Evolutionary conservation across 2,329 filamentous ascomycete genomes (phyloP), one percentile per base, ranked within the genome.

Genomic region (Aspergillus thermomutatus): DNA sequence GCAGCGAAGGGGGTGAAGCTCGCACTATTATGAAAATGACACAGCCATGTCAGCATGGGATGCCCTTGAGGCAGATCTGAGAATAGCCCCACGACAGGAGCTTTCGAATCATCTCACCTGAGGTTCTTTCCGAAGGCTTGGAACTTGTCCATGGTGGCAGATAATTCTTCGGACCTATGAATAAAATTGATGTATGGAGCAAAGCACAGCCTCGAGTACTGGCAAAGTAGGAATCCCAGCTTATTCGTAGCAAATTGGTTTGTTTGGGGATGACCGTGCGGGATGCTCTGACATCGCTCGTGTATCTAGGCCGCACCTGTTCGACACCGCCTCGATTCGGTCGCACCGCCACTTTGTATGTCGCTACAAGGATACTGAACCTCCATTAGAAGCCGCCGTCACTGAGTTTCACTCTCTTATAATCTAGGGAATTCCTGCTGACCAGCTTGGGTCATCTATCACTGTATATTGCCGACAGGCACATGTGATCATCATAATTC

Each of bases 1-100:
- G 91, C 89, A 64, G 92, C 92, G 74, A 96, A 96, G 37, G 94
- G 94, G 64, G 91, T 92, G 77, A 97, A 90, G 67, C 88, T 87
- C 64, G 90, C 88, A 72, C 92, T 92, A 71, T 70, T 86, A 74
- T 71, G 80, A 68, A 64, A 72, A 53, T 54, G 52, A 54, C 54
- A 63, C 54, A 55, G 64, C 52, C 48, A 62, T 60, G 64, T 69
- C 62, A 70, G 69, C 70, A 72, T 72, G 74, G 68, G 55, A 34
- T 45, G 49, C 51, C 54, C 54, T 48, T 41, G 50, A 60, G 31
- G 31, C 31, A 37, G 31, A 17, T 31, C 14, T 7, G 31, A 37
- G 31, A 37, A 37, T 37, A 37, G 11, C 14, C 51, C 57, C 41
- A 49, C 48, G 48, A 59, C 46, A 52, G 57, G 58, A 62, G 57